phyloP scores from a whole-genome alignment of 768 basidiomycete genomes.

The Agrocybe praecox region DNA sequence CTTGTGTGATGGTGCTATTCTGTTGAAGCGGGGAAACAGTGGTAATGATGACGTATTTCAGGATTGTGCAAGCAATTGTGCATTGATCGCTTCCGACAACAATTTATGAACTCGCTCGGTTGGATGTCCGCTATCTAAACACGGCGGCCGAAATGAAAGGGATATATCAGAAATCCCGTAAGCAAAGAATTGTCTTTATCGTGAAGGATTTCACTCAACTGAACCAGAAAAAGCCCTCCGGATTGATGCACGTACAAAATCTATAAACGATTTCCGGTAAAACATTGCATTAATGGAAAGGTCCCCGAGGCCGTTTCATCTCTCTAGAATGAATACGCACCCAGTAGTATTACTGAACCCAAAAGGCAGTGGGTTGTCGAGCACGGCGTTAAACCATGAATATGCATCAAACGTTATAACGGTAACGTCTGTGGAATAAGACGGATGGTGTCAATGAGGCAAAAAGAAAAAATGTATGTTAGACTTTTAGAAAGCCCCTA shows the following conservation, averaged over 20 bases:
- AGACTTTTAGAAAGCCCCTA: not conserved
- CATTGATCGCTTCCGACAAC: constrained; percentile 44
- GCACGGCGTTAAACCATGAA: constrained; percentile 46
- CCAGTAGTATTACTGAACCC: constrained; percentile 55
- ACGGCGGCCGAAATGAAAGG: not conserved
- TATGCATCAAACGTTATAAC: constrained; percentile 54
- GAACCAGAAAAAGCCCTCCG: constrained; percentile 52
- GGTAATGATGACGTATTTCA: constrained; percentile 10
- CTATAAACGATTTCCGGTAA: constrained; percentile 21
- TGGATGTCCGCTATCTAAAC: constrained; percentile 50
- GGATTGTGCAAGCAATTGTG: constrained; percentile 23
- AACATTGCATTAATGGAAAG: constrained; percentile 1
- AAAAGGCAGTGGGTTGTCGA: constrained; percentile 40
- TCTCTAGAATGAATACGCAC: constrained; percentile 23
- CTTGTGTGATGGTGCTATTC: not conserved
- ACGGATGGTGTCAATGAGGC: not conserved
- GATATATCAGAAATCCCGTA: not conserved
- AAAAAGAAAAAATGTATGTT: not conserved
- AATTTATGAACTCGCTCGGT: constrained; percentile 50
- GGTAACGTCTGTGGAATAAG: constrained; percentile 28
- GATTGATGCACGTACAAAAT: constrained; percentile 52
- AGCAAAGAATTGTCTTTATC: not conserved
- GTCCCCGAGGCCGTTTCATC: not conserved
- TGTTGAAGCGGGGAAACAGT: not conserved
- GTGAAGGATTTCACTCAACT: constrained; percentile 33